Evolutionary conservation across 169 alveolate genomes (phyloP).

Genomic region (Plasmodium adleri): DNA sequence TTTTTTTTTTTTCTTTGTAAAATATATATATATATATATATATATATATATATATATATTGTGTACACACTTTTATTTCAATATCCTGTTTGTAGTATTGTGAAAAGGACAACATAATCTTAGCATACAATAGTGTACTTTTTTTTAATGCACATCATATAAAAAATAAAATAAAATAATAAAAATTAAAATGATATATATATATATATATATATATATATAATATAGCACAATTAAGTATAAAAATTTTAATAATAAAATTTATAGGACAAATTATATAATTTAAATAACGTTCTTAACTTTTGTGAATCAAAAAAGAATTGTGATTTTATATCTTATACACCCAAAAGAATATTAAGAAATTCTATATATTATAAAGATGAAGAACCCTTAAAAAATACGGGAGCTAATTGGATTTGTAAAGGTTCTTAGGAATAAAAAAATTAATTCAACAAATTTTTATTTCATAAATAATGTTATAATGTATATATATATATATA

Average conservation of each 20-base stretch:
- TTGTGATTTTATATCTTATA: conserved; percentile 61
- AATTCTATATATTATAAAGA: conserved; percentile 63
- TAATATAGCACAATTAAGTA: background rate
- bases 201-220: background rate
- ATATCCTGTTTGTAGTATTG: conserved; percentile 27
- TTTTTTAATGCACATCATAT: background rate
- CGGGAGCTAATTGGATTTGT: conserved; percentile 69
- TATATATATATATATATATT: background rate
- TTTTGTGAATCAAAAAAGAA: conserved; percentile 34
- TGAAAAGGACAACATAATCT: conserved; percentile 40
- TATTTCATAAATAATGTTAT: background rate
- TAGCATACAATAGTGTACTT: conserved; percentile 34
- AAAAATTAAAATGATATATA: background rate
- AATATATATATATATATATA: background rate
- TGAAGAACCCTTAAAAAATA: conserved; percentile 28
- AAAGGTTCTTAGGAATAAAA: conserved; percentile 18
- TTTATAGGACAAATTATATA: conserved; percentile 42
- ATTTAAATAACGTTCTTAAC: conserved; percentile 37
- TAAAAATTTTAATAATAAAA: background rate
- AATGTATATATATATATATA: background rate
- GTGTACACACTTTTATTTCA: background rate
- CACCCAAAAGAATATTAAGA: conserved; percentile 33
- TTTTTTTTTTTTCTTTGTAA: background rate
- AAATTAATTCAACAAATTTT: background rate
- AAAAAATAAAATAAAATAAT: background rate